phyloP scores from a whole-genome alignment of 495 filamentous ascomycete species.

The Hypomontagnella monticulosa region DNA sequence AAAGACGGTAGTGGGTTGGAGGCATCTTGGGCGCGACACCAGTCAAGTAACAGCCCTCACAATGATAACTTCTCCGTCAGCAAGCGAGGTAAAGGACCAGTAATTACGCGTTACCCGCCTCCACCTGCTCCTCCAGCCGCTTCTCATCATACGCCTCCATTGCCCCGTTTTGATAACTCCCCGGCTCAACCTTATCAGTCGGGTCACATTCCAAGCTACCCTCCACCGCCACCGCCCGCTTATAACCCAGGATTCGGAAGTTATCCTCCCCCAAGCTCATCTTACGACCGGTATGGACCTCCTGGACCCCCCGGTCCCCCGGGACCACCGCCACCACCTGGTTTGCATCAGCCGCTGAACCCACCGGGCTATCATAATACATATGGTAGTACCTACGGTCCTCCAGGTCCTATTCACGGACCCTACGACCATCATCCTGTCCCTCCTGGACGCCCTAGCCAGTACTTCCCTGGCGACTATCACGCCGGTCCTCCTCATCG shows the following conservation, averaged over 20 bases:
- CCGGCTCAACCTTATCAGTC: conserved; percentile 48
- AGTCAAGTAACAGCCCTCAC: conserved; percentile 49
- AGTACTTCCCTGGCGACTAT: conserved; percentile 24
- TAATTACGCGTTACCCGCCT: conserved; percentile 54
- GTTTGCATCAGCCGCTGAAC: conserved; percentile 44
- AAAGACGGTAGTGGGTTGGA: conserved; percentile 49
- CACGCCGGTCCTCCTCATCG: conserved; percentile 23
- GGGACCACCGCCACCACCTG: conserved; percentile 33
- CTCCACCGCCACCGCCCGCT: conserved; percentile 37
- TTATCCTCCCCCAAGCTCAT: conserved; percentile 35
- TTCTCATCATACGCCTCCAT: conserved; percentile 36
- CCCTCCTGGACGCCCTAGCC: conserved; percentile 26
- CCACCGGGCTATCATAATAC: conserved; percentile 45
- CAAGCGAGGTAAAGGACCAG: conserved; percentile 50
- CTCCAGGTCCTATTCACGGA: conserved; percentile 29
- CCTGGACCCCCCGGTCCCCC: conserved; percentile 39
- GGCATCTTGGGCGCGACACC: conserved; percentile 50
- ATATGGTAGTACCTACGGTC: conserved; percentile 36
- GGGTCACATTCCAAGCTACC: conserved; percentile 41
- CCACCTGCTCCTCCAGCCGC: conserved; percentile 43
- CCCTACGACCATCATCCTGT: conserved; percentile 30
- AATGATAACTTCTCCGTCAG: conserved; percentile 41
- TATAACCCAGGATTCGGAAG: conserved; percentile 39
- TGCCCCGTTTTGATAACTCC: conserved; percentile 36
- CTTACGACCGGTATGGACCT: conserved; percentile 37